These are phyloP conservation scores for Kodamaea arcana DNA, from an alignment of 1,139 yeast species.

Conservation along the genomic window DNA sequence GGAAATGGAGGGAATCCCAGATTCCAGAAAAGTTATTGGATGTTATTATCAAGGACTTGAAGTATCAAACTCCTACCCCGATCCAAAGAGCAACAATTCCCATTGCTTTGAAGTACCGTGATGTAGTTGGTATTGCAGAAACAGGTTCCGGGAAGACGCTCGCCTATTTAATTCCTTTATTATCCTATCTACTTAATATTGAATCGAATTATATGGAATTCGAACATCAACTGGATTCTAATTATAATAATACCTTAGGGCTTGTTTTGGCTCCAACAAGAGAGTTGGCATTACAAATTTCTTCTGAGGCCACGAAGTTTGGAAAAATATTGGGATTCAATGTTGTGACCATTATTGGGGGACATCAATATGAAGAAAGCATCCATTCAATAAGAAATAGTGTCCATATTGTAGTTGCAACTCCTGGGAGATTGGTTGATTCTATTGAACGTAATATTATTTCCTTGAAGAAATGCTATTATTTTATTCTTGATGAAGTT, in stretches of 20 bases:
- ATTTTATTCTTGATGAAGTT: slow-evolving; percentile 84
- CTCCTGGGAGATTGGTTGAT: slow-evolving; percentile 89
- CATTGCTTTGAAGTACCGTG: slow-evolving; percentile 54
- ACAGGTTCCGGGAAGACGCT: slow-evolving; percentile 96
- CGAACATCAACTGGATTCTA: slow-evolving; percentile 30
- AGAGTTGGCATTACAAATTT: slow-evolving; percentile 87
- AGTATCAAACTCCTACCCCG: slow-evolving; percentile 71
- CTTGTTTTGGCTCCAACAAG: slow-evolving; percentile 86
- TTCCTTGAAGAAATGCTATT: slow-evolving; percentile 58
- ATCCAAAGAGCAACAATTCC: slow-evolving; percentile 90
- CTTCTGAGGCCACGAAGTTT: slow-evolving; percentile 58
- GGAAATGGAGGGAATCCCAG: slow-evolving; percentile 66
- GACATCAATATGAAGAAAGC: slow-evolving; percentile 79
- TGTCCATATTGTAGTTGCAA: slow-evolving; percentile 82
- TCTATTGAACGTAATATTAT: slow-evolving; percentile 65
- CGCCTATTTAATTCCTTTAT: slow-evolving; percentile 77
- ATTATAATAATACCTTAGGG: slow-evolving; percentile 45
- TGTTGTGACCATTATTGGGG: slow-evolving; percentile 79
- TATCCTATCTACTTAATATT: slow-evolving; percentile 48
- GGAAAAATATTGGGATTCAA: slow-evolving; percentile 37
- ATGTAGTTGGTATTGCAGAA: slow-evolving; percentile 87
- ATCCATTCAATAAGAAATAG: slow-evolving; percentile 57
- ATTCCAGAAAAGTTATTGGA: slow-evolving; percentile 43
- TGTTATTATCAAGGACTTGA: slow-evolving; percentile 32
- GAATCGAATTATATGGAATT: slow-evolving; percentile 33